These are phyloP conservation scores for Rhizopogon parksii DNA, from an alignment of 1,284 basidiomycete species.

Conservation along the genomic window DNA sequence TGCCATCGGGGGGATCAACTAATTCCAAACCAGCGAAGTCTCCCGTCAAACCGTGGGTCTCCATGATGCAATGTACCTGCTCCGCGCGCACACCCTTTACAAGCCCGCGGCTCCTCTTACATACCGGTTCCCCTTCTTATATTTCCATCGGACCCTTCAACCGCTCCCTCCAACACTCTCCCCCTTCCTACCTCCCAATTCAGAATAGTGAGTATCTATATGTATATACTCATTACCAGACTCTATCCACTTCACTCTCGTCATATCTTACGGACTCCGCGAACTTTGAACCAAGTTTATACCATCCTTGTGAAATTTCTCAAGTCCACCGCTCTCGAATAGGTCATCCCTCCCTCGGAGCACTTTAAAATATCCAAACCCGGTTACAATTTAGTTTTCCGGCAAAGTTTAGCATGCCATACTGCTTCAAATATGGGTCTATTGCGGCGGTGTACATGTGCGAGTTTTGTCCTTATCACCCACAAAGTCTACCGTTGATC, in stretches of 20 bases:
- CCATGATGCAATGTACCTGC: neutral
- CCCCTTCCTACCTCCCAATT: neutral
- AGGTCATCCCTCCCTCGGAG: neutral
- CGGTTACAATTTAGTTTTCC: neutral
- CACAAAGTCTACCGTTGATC: neutral
- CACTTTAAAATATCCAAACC: neutral
- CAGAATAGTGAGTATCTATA: neutral
- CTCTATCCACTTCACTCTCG: neutral
- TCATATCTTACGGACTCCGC: conserved; percentile 2
- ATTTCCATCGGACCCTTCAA: too few species aligned
- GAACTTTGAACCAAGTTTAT: neutral
- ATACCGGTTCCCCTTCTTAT: too few species aligned
- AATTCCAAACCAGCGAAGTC: neutral
- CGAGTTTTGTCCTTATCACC: neutral
- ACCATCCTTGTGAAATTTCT: conserved; percentile 1
- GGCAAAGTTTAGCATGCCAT: neutral
- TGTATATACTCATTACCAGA: neutral
- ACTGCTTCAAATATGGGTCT: neutral
- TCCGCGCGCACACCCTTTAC: neutral
- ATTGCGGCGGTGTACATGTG: neutral
- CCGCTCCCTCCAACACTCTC: too few species aligned
- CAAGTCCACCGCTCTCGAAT: neutral
- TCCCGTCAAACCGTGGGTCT: neutral
- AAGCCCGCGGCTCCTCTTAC: neutral
- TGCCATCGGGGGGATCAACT: too few species aligned